Percentiles rank a stretch among this genome's conserved stretches.
Conservation (phyloP, 2,329 filamentous ascomycete genomes). For the Ophiocordyceps sinensis region DNA sequence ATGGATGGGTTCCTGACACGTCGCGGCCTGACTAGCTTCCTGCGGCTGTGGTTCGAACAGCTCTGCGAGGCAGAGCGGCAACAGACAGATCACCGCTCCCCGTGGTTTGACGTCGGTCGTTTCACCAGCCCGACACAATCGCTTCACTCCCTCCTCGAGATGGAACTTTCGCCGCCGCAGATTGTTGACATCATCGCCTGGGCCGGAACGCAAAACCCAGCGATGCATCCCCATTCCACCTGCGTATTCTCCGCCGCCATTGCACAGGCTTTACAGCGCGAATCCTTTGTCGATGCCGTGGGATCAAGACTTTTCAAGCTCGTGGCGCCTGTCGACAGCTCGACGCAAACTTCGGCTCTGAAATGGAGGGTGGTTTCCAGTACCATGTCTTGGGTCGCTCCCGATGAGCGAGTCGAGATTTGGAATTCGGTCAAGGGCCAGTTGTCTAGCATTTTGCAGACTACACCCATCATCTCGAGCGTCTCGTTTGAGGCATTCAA, state of each 20-base stretch:
- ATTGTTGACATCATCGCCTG: slow-evolving; percentile 27
- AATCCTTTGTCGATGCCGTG: slow-evolving; percentile 27
- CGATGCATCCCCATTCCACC: slow-evolving; percentile 15
- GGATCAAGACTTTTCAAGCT: slow-evolving; percentile 23
- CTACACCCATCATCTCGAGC: slow-evolving; percentile 15
- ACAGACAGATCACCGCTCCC: slow-evolving; percentile 11
- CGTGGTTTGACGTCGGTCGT: slow-evolving; percentile 18
- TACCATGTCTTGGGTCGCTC: slow-evolving; percentile 19
- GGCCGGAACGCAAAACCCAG: slow-evolving; percentile 21
- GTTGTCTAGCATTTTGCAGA: slow-evolving; percentile 17
- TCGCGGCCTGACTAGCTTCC: slow-evolving; percentile 29
- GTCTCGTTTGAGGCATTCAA: slow-evolving; percentile 27
- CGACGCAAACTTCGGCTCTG: slow-evolving; percentile 17
- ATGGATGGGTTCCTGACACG: slow-evolving; percentile 28
- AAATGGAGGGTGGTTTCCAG: slow-evolving; percentile 25
- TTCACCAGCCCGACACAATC: slow-evolving; percentile 6
- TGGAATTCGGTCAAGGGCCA: slow-evolving; percentile 19
- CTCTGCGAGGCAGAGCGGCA: slow-evolving; percentile 20
- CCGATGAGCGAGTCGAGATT: slow-evolving; percentile 14
- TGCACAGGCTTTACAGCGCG: slow-evolving; percentile 23
- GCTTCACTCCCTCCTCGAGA: slow-evolving; percentile 19
- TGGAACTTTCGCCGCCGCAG: slow-evolving; percentile 29
- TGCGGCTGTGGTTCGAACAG: slow-evolving; percentile 31
- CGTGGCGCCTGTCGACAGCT: slow-evolving; percentile 14
- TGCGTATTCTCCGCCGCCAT: slow-evolving; percentile 29